phyloP scores from a whole-genome alignment of 2,329 filamentous ascomycete genomes.

The Rachicladosporium sp. region DNA sequence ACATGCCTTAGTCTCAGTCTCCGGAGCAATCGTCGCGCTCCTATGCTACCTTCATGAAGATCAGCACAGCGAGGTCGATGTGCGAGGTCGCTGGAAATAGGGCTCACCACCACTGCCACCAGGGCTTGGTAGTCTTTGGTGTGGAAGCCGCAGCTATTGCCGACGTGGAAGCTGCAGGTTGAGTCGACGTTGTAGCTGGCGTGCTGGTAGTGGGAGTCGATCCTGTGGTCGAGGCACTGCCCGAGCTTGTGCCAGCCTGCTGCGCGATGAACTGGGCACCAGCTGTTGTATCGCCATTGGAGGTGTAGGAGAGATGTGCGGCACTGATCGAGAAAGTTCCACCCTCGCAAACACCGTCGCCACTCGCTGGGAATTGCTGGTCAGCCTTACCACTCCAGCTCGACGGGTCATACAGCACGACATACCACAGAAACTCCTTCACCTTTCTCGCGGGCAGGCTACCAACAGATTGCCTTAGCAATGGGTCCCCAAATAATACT shows the following conservation, averaged over 20 bases:
- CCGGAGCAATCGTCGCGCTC: too few species aligned
- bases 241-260: slow-evolving; percentile 1
- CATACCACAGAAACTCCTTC: slow-evolving; percentile 16
- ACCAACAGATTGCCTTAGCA: slow-evolving; percentile 13
- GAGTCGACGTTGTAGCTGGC: neutral
- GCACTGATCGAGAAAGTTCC: slow-evolving; percentile 13
- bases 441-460: slow-evolving; percentile 11
- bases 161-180: neutral
- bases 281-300: neutral
- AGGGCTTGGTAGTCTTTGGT: too few species aligned
- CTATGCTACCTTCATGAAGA: too few species aligned
- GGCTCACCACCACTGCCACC: too few species aligned
- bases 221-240: neutral
- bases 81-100: too few species aligned
- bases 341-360: slow-evolving; percentile 17
- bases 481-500: slow-evolving; percentile 22
- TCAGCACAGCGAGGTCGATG: too few species aligned
- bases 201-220: neutral
- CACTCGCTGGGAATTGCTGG: slow-evolving; percentile 1
- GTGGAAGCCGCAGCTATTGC: too few species aligned
- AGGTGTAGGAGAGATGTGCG: slow-evolving; percentile 9
- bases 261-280: slow-evolving; percentile 1
- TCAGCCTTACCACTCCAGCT: neutral
- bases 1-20: too few species aligned
- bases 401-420: too few species aligned